A percentile compares a stretch with the other conserved stretches of the same genome.
Evolutionary conservation across 306 rosid species (phyloP).

Genomic region (Cicer yamashitae): DNA sequence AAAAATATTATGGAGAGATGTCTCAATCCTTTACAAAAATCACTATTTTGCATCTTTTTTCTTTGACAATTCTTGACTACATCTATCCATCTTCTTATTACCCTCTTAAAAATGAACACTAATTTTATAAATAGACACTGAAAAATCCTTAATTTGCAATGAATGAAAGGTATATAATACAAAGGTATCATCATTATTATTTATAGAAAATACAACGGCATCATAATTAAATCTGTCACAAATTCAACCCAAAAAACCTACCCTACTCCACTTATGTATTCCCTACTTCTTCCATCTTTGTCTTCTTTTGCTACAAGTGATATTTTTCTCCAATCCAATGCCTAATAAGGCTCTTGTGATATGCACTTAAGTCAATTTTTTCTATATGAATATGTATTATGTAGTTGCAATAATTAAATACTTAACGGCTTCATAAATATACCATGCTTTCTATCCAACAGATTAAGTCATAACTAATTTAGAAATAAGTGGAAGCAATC

Average conservation of each 20-base stretch:
- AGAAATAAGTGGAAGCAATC: slow-evolving; percentile 7
- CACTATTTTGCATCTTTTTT: too few relatives aligned
- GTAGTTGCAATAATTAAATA: slow-evolving; percentile 39
- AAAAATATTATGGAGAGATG: too few relatives aligned
- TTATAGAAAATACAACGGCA: neutral
- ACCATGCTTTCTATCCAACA: slow-evolving; percentile 10
- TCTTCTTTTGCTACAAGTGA: slow-evolving; percentile 2
- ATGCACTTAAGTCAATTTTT: slow-evolving; percentile 30
- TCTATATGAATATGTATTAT: slow-evolving; percentile 4
- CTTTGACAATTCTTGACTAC: too few relatives aligned
- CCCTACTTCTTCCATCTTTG: slow-evolving; percentile 26
- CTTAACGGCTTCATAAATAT: slow-evolving; percentile 26
- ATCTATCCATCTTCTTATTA: too few relatives aligned
- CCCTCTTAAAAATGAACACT: too few relatives aligned
- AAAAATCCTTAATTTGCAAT: too few relatives aligned
- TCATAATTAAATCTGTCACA: slow-evolving; percentile 7
- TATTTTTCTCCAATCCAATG: slow-evolving; percentile 24
- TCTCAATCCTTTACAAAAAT: too few relatives aligned
- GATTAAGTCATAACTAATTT: slow-evolving; percentile 22
- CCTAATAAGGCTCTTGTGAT: neutral
- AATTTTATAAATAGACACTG: too few relatives aligned
- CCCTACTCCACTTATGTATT: slow-evolving; percentile 33
- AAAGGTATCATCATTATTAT: neutral
- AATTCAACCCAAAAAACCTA: slow-evolving; percentile 26
- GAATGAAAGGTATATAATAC: too few relatives aligned